Evolutionary conservation across 2,329 filamentous ascomycete species (phyloP).

Genomic region (Fusarium illudens): DNA sequence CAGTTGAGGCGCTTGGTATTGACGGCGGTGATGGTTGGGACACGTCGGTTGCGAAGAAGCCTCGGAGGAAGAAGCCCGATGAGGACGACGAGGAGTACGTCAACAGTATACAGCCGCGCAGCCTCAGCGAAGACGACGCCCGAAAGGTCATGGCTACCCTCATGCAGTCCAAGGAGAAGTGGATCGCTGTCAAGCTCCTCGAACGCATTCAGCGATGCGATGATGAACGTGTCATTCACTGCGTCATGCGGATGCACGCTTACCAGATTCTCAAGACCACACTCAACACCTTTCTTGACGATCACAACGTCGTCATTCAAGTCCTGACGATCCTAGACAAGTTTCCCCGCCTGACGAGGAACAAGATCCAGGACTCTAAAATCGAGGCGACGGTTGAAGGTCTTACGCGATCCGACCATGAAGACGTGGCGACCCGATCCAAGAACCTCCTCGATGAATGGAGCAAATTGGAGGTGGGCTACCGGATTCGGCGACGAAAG

Average conservation of each 20-base stretch:
- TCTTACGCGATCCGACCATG: conserved; percentile 73
- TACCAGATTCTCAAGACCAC: conserved; percentile 94
- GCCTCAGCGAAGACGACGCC: conserved; percentile 82
- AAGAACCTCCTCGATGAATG: conserved; percentile 80
- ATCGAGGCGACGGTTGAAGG: conserved; percentile 84
- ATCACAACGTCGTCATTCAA: conserved; percentile 88
- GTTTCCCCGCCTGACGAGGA: conserved; percentile 89
- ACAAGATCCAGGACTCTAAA: conserved; percentile 96
- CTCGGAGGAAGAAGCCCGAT: conserved; percentile 87
- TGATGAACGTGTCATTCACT: conserved; percentile 85
- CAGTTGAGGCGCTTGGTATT: conserved; percentile 94
- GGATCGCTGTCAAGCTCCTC: conserved; percentile 96
- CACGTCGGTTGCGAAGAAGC: conserved; percentile 86
- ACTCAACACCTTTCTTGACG: conserved; percentile 84
- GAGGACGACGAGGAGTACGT: conserved; percentile 97
- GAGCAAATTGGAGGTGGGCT: conserved; percentile 89
- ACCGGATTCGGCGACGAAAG: conserved; percentile 92
- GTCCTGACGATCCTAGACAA: conserved; percentile 88
- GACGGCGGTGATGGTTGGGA: conserved; percentile 94
- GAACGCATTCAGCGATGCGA: conserved; percentile 86
- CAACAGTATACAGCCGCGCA: conserved; percentile 83
- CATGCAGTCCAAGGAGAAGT: conserved; percentile 98
- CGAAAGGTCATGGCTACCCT: conserved; percentile 96
- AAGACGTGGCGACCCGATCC: conserved; percentile 77
- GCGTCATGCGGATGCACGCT: conserved; percentile 94